Evolutionary conservation across 2,329 filamentous ascomycete genomes (phyloP).

Genomic region (Spiromastix sp.): DNA sequence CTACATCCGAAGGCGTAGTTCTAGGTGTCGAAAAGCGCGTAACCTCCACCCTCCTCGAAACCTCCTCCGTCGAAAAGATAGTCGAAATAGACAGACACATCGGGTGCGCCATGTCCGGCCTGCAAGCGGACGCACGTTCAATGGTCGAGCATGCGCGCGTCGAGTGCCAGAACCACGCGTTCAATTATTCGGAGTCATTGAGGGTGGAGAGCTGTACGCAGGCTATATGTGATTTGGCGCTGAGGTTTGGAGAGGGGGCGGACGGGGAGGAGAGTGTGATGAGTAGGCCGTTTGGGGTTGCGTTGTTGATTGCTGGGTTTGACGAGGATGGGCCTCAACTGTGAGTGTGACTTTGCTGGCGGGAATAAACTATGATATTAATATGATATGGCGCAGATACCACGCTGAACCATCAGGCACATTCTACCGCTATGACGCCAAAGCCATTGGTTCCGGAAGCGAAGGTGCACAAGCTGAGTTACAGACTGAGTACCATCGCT

Average conservation of each 20-base stretch:
- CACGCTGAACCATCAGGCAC: slow-evolving; percentile 96
- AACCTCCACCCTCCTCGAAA: slow-evolving; percentile 92
- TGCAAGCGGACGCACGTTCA: slow-evolving; percentile 93
- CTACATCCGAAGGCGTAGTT: slow-evolving; percentile 88
- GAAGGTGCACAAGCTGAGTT: slow-evolving; percentile 96
- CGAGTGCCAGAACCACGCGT: slow-evolving; percentile 91
- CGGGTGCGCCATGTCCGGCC: slow-evolving; percentile 94
- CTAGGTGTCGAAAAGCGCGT: slow-evolving; percentile 98
- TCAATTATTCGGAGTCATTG: slow-evolving; percentile 94
- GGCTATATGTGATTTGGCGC: slow-evolving; percentile 92
- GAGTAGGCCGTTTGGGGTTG: slow-evolving; percentile 93
- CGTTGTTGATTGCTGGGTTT: slow-evolving; percentile 88
- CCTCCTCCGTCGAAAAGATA: slow-evolving; percentile 97
- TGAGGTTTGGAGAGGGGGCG: slow-evolving; percentile 93
- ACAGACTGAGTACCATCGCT: slow-evolving; percentile 99
- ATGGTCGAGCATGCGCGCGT: slow-evolving; percentile 98
- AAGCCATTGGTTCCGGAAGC: slow-evolving; percentile 94
- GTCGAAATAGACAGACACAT: slow-evolving; percentile 99
- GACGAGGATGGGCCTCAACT: slow-evolving; percentile 95
- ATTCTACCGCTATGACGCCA: slow-evolving; percentile 98
- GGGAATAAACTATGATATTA: neutral
- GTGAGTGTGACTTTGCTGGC: slow-evolving; percentile 26
- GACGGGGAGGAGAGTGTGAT: slow-evolving; percentile 98
- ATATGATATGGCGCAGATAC: slow-evolving; percentile 45
- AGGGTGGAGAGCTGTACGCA: slow-evolving; percentile 97